Base-by-base conservation (phyloP, 2,329 filamentous ascomycete species). In the Aspergillus persii region DNA sequence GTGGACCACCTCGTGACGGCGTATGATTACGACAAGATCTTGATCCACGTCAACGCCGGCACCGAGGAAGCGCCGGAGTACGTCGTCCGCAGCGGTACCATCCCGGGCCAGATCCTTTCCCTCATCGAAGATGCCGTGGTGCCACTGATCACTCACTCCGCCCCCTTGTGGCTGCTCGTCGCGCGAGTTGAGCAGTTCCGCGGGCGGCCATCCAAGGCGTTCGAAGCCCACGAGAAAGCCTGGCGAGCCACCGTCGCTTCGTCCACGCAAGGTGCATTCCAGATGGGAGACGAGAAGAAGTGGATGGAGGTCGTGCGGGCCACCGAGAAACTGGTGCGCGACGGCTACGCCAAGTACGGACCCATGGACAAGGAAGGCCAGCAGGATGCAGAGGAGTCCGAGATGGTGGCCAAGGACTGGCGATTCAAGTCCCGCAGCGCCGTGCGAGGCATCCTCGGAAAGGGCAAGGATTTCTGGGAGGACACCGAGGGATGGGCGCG, bases 401-500 rank as follows among this genome's bases (percentile, higher is more conserved):
- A 87, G 62, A 70, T 86, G 31, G 87, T 97, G 2, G 91, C 91
- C 2, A 84, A 83, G 59, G 88, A 88, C 69, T 99, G 95, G 95
- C 90, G 86, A 74, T 90, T 90, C 63, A 98, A 96, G 83, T 91
- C 91, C 0, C 83, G 91, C 68, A 96, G 86, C 73, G 93, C 93
- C 9, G 82, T 96, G 2, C 82, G 92, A 56, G 92, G 90, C 54
- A 88, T 98, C 6, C 83, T 96, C 82, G 89, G 92, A 0, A 89
- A 90, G 71, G 93, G 85, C 0, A 93, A 86, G 78, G 89, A 91
- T 69, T 83, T 76, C 11, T 97, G 93, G 92, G 92, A 96, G 76
- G 92, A 85, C 9, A 90, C 68, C 3, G 73, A 76, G 50, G 77
- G 73, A 15, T 79, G 74, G 76, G 63, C 56, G 33, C 62, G 68